phyloP scores from a whole-genome alignment of 768 basidiomycete genomes.

The Phanerochaete sordida region DNA sequence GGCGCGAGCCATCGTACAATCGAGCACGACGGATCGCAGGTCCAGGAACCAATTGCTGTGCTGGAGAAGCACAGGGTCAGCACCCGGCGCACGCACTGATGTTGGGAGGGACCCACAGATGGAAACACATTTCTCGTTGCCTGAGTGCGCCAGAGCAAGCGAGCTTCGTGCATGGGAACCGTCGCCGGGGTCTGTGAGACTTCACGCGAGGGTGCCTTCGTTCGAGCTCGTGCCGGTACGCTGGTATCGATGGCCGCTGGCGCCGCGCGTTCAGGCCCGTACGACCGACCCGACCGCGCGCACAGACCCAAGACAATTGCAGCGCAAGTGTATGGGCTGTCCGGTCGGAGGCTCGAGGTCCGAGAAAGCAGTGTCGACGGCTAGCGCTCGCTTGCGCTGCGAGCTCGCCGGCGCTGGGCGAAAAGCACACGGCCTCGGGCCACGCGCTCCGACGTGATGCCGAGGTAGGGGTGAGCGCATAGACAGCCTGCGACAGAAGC shows the following conservation, averaged over 20 bases:
- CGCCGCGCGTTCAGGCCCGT: background rate
- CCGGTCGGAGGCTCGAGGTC: background rate
- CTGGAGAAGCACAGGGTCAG: background rate
- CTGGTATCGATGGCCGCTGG: background rate
- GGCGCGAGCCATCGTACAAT: background rate
- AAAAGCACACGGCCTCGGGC: background rate
- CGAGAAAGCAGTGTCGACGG: background rate
- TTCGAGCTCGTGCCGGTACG: background rate
- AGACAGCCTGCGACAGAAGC: background rate
- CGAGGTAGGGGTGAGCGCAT: background rate
- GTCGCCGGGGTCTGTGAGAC: background rate
- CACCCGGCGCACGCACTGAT: background rate
- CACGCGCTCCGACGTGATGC: background rate
- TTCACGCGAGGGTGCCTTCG: background rate
- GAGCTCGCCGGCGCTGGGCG: too few relatives aligned
- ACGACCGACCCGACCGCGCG: background rate
- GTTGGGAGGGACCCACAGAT: background rate
- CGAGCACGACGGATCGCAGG: background rate
- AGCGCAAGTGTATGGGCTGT: background rate
- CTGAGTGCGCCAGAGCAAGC: background rate
- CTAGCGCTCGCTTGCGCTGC: background rate
- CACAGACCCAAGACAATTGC: too few relatives aligned
- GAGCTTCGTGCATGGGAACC: background rate
- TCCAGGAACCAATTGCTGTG: background rate
- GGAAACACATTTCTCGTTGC: background rate